Base-by-base conservation (phyloP, 2,329 filamentous ascomycete genomes). In the Penicillium fuscoglaucum region DNA sequence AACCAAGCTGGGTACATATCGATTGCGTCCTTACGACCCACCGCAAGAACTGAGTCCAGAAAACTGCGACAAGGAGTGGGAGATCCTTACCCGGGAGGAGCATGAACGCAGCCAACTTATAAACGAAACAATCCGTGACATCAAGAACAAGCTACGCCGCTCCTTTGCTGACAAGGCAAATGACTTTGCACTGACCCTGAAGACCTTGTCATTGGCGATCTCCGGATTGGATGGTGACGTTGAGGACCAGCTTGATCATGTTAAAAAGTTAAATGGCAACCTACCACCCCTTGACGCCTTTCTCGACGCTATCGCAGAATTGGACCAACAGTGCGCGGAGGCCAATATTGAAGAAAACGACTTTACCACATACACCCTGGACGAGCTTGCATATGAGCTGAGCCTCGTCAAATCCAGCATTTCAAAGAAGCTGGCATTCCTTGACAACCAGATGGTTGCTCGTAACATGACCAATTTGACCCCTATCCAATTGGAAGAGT, bases 261-360 rank as follows among this genome's bases (percentile, higher is more conserved):
- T 96, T 10, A 85, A 90, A 70, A 88, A 88, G 70, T 84, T 99
- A 40, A 91, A 91, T 67, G 87, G 90, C 64, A 97, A 90, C 69
- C 81, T 99, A 13, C 84, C 90, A 9, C 93, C 93, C 3, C 83
- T 99, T n/a, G 92, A 97, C 68, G 86, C 90, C 60, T 99, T 96
- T 72, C 83, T 99, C 41, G 87, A 91, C 62, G 90, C 91, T 63
- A 97, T 99, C 71, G 90, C 87, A 15, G 86, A 86, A 12, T 84
- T 98, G 48, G 93, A 97, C 70, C 86, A 87, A 63, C 91, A 96
- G 77, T 99, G 95, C 73, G 85, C 88, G 60, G 93, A 98, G 79
- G 95, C 95, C 61, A 98, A 99, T 74, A 97, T 99, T 63, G 95
- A 99, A 76, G 95, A 99, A 71, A 99, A 99, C 76, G 95, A 99